These are phyloP conservation scores for Pseudogymnoascus sp. DNA, from an alignment of 2,329 filamentous ascomycete species.

Conservation along the genomic window DNA sequence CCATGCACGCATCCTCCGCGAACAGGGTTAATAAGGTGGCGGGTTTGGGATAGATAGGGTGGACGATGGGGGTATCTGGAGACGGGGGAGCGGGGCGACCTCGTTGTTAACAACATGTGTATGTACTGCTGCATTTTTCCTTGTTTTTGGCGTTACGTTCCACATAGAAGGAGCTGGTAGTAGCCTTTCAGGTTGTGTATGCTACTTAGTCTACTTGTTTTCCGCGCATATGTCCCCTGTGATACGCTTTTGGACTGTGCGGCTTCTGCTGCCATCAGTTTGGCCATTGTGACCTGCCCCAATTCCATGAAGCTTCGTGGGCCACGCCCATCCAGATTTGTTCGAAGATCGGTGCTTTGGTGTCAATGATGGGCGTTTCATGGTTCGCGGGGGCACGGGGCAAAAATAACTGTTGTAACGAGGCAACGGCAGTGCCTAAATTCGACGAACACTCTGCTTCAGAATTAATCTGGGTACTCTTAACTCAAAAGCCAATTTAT, in stretches of 20 bases:
- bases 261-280: background rate
- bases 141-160: constrained; percentile 27
- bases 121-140: constrained; percentile 24
- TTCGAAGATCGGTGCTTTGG: background rate
- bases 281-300: background rate
- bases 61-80: background rate
- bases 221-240: background rate
- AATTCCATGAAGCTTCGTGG: background rate
- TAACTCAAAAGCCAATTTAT: background rate
- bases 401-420: background rate
- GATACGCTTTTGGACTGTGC: background rate
- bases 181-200: constrained; percentile 26
- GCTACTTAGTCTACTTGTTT: constrained; percentile 24
- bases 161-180: constrained; percentile 28
- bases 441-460: background rate
- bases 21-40: background rate
- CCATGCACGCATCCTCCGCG: background rate
- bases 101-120: constrained; percentile 26
- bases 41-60: constrained; percentile 3
- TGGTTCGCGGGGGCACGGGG: background rate
- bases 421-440: background rate
- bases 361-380: background rate
- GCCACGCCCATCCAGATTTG: background rate
- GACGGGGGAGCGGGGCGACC: constrained; percentile 11
- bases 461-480: background rate